phyloP scores from a whole-genome alignment of 208 protist genomes.

The Angomonas deanei region DNA sequence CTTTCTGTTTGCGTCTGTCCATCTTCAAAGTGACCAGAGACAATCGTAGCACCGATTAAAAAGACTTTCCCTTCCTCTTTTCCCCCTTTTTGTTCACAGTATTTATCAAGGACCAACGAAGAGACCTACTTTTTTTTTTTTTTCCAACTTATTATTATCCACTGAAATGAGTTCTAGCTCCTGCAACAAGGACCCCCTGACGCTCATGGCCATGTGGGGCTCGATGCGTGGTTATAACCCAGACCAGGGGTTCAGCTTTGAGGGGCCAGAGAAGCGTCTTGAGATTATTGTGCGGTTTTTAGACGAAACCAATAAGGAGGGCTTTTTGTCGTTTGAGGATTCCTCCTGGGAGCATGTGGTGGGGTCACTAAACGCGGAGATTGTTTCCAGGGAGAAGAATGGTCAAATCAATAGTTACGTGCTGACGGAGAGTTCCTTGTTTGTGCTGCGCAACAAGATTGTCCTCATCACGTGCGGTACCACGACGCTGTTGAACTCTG shows the following conservation, averaged over 20 bases:
- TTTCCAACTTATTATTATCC: neutral
- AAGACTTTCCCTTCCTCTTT: conserved; percentile 4
- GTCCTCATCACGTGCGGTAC: conserved; percentile 94
- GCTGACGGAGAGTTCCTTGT: conserved; percentile 91
- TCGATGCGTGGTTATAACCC: conserved; percentile 74
- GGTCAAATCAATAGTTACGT: conserved; percentile 89
- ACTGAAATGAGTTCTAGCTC: conserved; percentile 15
- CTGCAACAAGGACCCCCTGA: conserved; percentile 69
- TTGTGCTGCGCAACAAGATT: conserved; percentile 88
- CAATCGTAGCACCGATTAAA: no score
- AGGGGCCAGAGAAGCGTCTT: conserved; percentile 90
- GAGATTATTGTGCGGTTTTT: conserved; percentile 78
- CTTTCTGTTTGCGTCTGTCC: no score
- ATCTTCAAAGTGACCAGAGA: no score
- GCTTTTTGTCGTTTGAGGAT: conserved; percentile 64
- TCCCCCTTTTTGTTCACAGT: neutral
- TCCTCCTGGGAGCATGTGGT: conserved; percentile 65
- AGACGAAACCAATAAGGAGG: conserved; percentile 59
- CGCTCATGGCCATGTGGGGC: conserved; percentile 88
- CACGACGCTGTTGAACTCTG: conserved; percentile 88
- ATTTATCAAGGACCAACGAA: conserved; percentile 1
- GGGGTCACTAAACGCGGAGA: conserved; percentile 76
- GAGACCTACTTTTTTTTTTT: neutral
- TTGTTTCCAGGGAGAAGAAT: conserved; percentile 77
- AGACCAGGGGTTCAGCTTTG: conserved; percentile 79